Evolutionary conservation across 83 land plant genomes (phyloP), one percentile per base, ranked within the genome.

Genomic region (Isoetes engelmannii): DNA sequence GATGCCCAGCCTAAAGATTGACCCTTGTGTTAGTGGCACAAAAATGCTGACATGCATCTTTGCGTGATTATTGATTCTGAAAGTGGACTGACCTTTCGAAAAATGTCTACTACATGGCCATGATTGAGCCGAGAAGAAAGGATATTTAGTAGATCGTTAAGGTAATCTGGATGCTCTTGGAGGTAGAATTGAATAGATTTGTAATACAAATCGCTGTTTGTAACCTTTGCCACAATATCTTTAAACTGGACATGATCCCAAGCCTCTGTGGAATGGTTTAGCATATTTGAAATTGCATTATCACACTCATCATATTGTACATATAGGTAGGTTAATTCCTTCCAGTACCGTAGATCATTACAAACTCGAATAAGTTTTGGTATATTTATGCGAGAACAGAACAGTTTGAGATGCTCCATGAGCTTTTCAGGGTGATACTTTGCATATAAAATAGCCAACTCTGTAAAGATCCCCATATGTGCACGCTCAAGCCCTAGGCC

Each of bases 271-370:
- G 62, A 59, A 59, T 18, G 62, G 28, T 18, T 42, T 18, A 59
- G 18, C 62, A 59, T 59, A 18, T 18, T 59, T 19, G 62, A 20
- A 18, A 18, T 1, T 12, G 62, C 62, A 59, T 59, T 59, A 37
- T 59, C 62, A 59, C 18, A 59, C 62, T 59, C 62, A 37, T 59
- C 62, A 18, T 59, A 59, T 42, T 59, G 62, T 12, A 59, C 28
- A 37, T 59, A 59, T 8, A 59, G 4, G 19, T 12, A 59, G 19
- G 18, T 59, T 12, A 59, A 37, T 42, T 59, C 62, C 62, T 59
- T 59, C 18, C 20, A 59, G 19, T 59, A 4, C 4, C 28, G 62
- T 18, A 18, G 62, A 20, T 59, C 62, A 18, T 42, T 59, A 37
- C 62, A 59, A 1, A 37, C 62, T 59, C 62, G 12, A 59, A 59